These are phyloP conservation scores for Blastobotrys aristatus DNA, from an alignment of 1,139 yeast genomes.

Conservation along the genomic window DNA sequence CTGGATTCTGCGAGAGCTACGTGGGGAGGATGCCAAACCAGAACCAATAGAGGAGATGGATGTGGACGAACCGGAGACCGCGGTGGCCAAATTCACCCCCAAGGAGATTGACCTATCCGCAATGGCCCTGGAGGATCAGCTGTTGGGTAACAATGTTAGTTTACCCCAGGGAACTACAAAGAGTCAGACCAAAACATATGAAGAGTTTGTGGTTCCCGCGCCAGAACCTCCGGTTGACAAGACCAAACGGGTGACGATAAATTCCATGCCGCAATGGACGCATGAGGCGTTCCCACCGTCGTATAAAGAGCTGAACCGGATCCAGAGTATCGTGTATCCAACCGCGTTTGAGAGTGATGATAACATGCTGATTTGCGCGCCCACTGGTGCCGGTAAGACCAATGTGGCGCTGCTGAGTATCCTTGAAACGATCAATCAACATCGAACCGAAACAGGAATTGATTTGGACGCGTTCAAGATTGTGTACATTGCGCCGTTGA, in stretches of 20 bases:
- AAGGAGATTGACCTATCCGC: conserved; percentile 58
- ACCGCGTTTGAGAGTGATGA: conserved; percentile 65
- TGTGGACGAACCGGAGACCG: conserved; percentile 11
- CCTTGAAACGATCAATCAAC: conserved; percentile 55
- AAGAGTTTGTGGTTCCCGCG: conserved; percentile 84
- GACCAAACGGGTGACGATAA: conserved; percentile 52
- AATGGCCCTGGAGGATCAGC: conserved; percentile 61
- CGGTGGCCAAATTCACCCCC: conserved; percentile 37
- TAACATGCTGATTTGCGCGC: conserved; percentile 85
- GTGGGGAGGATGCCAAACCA: conserved; percentile 25
- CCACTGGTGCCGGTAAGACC: conserved; percentile 98
- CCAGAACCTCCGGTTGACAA: conserved; percentile 47
- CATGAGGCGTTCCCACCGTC: conserved; percentile 59
- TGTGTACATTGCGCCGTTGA: conserved; percentile 89
- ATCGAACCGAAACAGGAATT: conserved; percentile 41
- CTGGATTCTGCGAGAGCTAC: conserved; percentile 30
- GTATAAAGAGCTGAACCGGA: conserved; percentile 56
- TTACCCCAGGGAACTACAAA: conserved; percentile 84
- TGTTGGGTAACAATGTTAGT: conserved; percentile 59
- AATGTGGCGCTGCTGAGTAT: conserved; percentile 86
- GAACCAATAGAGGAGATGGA: conserved; percentile 30
- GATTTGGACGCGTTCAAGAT: conserved; percentile 60
- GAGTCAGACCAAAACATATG: conserved; percentile 67
- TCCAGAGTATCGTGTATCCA: conserved; percentile 81
- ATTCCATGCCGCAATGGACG: conserved; percentile 77